A percentile compares a stretch with the other conserved stretches of the same genome.
Conservation (phyloP, 2,329 filamentous ascomycete species). For the Emmonsia crescens region DNA sequence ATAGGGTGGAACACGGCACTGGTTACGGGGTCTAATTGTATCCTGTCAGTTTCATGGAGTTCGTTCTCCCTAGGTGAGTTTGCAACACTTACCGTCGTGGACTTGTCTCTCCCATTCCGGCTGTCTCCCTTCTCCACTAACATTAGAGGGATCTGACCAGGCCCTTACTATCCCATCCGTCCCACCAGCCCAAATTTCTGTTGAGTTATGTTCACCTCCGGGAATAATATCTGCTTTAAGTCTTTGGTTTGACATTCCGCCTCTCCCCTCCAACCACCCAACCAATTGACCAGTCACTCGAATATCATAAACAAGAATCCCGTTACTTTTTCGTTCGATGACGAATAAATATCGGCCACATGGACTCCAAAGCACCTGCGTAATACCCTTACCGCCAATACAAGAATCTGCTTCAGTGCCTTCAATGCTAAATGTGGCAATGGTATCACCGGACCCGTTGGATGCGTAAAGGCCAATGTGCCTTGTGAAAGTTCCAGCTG, state of each 20-base stretch:
- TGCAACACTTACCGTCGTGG: constrained; percentile 33
- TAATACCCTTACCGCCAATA: constrained; percentile 44
- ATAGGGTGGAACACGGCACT: constrained; percentile 38
- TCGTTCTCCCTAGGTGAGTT: not conserved
- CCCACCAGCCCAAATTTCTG: constrained; percentile 51
- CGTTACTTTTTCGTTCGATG: constrained; percentile 46
- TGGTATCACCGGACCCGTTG: constrained; percentile 37
- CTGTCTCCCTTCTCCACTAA: constrained; percentile 28
- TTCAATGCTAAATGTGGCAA: constrained; percentile 42
- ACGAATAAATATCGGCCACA: constrained; percentile 49
- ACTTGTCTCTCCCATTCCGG: constrained; percentile 35
- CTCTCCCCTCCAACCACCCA: constrained; percentile 38
- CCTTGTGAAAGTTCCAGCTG: constrained; percentile 48
- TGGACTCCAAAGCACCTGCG: constrained; percentile 46
- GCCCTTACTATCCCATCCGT: constrained; percentile 44
- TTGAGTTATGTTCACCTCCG: constrained; percentile 23
- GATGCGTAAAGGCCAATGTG: constrained; percentile 46
- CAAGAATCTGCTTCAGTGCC: constrained; percentile 28
- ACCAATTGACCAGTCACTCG: constrained; percentile 43
- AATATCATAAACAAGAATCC: constrained; percentile 49
- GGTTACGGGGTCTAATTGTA: constrained; percentile 35
- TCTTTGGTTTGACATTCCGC: constrained; percentile 43
- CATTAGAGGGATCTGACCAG: constrained; percentile 38
- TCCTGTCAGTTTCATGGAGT: constrained; percentile 1
- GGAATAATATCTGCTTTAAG: constrained; percentile 43